Base-by-base conservation (phyloP, 345 rosid species). In the Arabis alpina region DNA sequence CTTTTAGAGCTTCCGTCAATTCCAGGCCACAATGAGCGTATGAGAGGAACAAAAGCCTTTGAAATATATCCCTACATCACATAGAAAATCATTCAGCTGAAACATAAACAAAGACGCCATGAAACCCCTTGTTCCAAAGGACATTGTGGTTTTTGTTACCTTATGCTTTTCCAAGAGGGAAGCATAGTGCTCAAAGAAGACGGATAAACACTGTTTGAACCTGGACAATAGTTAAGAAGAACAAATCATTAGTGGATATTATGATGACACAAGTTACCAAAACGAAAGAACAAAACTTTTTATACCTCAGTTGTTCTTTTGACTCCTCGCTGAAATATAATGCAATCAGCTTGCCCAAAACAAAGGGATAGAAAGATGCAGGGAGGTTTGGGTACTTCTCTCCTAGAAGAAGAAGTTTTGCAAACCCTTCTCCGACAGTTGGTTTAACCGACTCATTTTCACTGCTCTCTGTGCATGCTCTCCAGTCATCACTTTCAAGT, bases 21-120 rank as follows among this genome's bases (percentile, higher is more conserved):
- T 49, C 93, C 92, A 15, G 99, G 99, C 99, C 98, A 94, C 98
- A 94, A 82, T 24, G 89, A 84, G 25, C 85, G 93, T 79, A 91
- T 77, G 40, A 83, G 95, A 61, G 86, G 95, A 80, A 94, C 75
- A 75, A 94, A 91, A 61, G 97, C 88, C 84, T 79, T 82, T 66
- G 93, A 94, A 77, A 94, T 56, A 41, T 80, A 80, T 66, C 85
- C 91, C 99, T 94, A 81, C 82, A 77, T 77, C 54, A n/a, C 58
- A 73, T 74, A 65, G 36, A 1, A 75, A 63, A 42, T 55, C 36
- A 40, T 60, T 66, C 40, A 47, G 53, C 54, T 52, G 11, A 19
- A 19, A 48, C 4, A 55, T 55, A 61, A 37, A 10, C 42, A 52
- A 42, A 14, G 41, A 69, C 13, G 2, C 10, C 10, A 69, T 49